A percentile compares a stretch with the other conserved stretches of the same genome.
These are phyloP conservation scores for Penicillium griseofulvum DNA, from an alignment of 2,329 filamentous ascomycete species.

Conservation along the genomic window DNA sequence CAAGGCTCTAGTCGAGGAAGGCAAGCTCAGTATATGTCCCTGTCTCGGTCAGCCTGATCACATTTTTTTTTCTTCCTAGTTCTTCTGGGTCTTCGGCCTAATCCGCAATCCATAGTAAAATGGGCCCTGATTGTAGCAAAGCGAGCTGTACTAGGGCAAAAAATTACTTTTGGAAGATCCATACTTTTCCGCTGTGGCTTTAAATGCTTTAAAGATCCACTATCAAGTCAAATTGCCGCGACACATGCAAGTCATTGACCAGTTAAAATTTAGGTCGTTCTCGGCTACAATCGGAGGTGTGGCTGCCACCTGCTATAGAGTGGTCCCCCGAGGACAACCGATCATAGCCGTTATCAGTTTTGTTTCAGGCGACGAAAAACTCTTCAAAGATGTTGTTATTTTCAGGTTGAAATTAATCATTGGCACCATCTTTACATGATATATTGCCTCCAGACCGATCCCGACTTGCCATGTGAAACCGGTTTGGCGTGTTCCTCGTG, in stretches of 20 bases:
- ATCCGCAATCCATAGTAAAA: slow-evolving; percentile 2
- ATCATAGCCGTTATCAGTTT: slow-evolving; percentile 10
- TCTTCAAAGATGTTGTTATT: not conserved
- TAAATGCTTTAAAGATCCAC: slow-evolving; percentile 1
- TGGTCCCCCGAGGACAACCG: slow-evolving; percentile 6
- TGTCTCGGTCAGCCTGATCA: not conserved
- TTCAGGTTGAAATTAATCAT: not conserved
- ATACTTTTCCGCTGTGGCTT: slow-evolving; percentile 17
- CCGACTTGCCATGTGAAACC: not conserved
- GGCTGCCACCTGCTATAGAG: not conserved
- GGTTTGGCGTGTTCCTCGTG: not conserved
- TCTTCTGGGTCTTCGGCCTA: not conserved
- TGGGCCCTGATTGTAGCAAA: slow-evolving; percentile 5
- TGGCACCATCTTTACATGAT: not conserved
- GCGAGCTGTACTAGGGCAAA: not conserved
- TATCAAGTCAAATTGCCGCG: not conserved
- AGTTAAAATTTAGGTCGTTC: not conserved
- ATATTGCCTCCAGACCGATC: not conserved
- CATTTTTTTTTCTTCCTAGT: not conserved
- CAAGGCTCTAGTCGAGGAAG: not conserved
- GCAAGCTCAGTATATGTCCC: not conserved
- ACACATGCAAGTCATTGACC: not conserved
- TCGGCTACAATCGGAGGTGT: slow-evolving; percentile 10
- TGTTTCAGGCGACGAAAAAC: slow-evolving; percentile 3
- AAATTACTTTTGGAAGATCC: slow-evolving; percentile 3